phyloP scores from a whole-genome alignment of 345 rosid species.

The Arabidopsis suecica region DNA sequence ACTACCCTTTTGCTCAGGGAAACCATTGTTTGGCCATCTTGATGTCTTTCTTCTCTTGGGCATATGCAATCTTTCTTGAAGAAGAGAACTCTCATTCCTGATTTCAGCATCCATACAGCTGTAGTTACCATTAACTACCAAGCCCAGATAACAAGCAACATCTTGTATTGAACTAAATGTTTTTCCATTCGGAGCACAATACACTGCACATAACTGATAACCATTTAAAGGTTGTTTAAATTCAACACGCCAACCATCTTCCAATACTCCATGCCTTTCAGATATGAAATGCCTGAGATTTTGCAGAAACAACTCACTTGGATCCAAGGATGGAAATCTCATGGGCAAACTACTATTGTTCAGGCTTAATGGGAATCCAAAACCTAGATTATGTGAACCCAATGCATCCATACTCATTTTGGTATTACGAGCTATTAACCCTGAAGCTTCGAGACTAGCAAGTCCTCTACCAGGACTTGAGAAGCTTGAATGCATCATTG shows the following conservation, averaged over 20 bases:
- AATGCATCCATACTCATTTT: constrained; percentile 55
- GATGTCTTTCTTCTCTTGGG: constrained; percentile 68
- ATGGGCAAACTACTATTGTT: constrained; percentile 52
- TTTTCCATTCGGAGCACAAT: constrained; percentile 83
- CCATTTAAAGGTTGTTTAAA: constrained; percentile 57
- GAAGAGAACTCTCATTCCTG: constrained; percentile 56
- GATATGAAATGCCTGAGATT: constrained; percentile 77
- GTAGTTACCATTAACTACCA: constrained; percentile 53
- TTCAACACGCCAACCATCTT: constrained; percentile 88
- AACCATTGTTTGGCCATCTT: constrained; percentile 56
- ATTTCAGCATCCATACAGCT: constrained; percentile 52
- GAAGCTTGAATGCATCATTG: constrained; percentile 57
- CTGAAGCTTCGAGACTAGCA: constrained; percentile 56
- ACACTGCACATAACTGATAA: constrained; percentile 63
- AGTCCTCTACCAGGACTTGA: constrained; percentile 54
- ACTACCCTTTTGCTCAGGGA: constrained; percentile 60
- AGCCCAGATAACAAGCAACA: constrained; percentile 88
- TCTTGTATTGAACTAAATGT: constrained; percentile 76
- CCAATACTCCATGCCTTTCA: constrained; percentile 82
- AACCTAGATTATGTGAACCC: constrained; percentile 51
- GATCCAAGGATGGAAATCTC: constrained; percentile 64
- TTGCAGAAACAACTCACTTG: constrained; percentile 71
- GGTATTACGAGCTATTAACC: constrained; percentile 44
- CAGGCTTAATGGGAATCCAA: constrained; percentile 58
- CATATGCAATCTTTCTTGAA: constrained; percentile 57